Evolutionary conservation across 495 filamentous ascomycete genomes (phyloP), one percentile per base, ranked within the genome.

Genomic region (Evernia prunastri): DNA sequence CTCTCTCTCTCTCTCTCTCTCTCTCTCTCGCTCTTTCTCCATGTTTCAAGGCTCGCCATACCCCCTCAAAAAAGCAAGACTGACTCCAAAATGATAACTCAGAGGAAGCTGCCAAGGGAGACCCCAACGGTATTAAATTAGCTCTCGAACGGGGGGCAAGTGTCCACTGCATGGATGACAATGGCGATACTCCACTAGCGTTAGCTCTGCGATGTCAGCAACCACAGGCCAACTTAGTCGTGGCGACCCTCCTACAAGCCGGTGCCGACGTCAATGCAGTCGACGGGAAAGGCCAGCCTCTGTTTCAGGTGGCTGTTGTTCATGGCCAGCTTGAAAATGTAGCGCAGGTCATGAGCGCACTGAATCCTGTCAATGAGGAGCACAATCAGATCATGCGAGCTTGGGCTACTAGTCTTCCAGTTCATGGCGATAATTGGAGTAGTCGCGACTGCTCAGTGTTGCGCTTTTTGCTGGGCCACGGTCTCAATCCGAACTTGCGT

Each of bases 121-220:
- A 60, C 2, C 67, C 63, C 59, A 54, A 59, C 20, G 33, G 53
- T 54, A 59, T 68, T 11, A 61, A 51, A 5, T 43, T 64, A 27
- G 47, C 64, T 29, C 59, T 66, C 10, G 57, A 64, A 13, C 39
- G 53, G 10, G 58, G 45, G 15, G 39, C 61, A 20, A 53, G 23
- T 37, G 42, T 68, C 6, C 39, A 61, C 0, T 33, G 42, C 42
- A 64, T 49, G 47, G 66, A 68, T 25, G 53, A 58, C 18, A 66
- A 69, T 18, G 67, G 72, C 10, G 65, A 68, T 54, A 73, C 72
- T 29, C 58, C 72, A 43, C 60, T 74, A 17, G 70, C 69, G 27
- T 47, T 66, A 20, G 72, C 72, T 25, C 62, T 68, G 27, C 56
- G 61, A 33, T 57, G 61, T 33, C 64, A 69, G n/a, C 67, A 66